Percentiles rank a stretch among this genome's conserved stretches.
phyloP scores from a whole-genome alignment of 768 basidiomycete genomes.

The Termitomyces sp. region DNA sequence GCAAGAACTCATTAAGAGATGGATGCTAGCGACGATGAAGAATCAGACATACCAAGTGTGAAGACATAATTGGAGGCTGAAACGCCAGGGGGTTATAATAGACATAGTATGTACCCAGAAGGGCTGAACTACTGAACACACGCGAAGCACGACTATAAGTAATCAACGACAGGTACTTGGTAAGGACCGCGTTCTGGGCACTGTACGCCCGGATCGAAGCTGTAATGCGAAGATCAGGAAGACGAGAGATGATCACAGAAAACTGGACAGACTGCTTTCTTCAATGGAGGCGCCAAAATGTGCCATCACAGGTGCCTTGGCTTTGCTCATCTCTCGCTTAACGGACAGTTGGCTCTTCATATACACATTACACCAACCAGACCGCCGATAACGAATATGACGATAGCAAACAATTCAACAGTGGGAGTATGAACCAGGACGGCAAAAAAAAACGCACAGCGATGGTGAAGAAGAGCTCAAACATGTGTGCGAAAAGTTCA shows the following conservation, averaged over 20 bases:
- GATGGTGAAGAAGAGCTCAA: conserved; percentile 4
- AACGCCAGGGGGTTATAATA: conserved; percentile 40
- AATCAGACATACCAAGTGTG: conserved; percentile 11
- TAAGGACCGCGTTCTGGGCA: conserved; percentile 41
- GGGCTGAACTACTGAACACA: conserved; percentile 42
- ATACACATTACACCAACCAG: conserved; percentile 36
- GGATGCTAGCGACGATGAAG: no score
- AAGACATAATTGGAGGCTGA: conserved; percentile 11
- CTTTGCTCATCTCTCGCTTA: conserved; percentile 42
- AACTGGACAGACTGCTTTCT: conserved; percentile 32
- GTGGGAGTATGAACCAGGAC: conserved; percentile 6
- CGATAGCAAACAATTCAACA: conserved; percentile 5
- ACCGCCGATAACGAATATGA: conserved; percentile 28
- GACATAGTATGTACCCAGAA: conserved; percentile 49
- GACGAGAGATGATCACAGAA: not conserved
- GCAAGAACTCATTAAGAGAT: not conserved
- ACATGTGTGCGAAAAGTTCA: conserved; percentile 13
- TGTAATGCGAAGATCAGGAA: conserved; percentile 7
- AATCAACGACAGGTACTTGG: conserved; percentile 40
- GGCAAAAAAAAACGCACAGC: conserved; percentile 5
- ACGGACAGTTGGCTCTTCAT: conserved; percentile 39
- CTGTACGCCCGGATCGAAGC: conserved; percentile 63
- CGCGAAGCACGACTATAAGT: conserved; percentile 44
- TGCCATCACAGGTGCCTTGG: conserved; percentile 23
- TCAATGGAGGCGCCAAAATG: conserved; percentile 49